Evolutionary conservation across 2,329 filamentous ascomycete species (phyloP), one percentile per base, ranked within the genome.

Genomic region (Chaetomium strumarium): DNA sequence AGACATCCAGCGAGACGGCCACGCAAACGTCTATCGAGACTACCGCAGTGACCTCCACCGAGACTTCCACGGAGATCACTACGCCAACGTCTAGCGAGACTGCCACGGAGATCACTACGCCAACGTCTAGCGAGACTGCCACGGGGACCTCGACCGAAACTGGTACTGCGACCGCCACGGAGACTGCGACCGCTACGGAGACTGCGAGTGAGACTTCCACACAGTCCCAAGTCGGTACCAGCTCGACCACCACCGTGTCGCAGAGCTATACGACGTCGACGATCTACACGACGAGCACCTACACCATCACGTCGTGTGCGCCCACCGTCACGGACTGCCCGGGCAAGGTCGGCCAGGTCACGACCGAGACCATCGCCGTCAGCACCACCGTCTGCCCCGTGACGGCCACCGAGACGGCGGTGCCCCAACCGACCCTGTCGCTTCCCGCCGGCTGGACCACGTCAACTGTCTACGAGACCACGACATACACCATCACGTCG

Each of bases 351-450:
- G 56, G 49, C 41, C 55, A 57, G 39, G 39, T 57, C 40, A 60
- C 63, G 19, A 64, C 62, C 16, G 60, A 60, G 16, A 56, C 64
- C 58, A 61, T 64, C 37, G 57, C 66, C 38, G 58, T 65, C 40
- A 48, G 62, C 46, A 71, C 67, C 36, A 74, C 71, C 40, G 63
- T 74, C 51, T 74, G 72, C 67, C 72, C 73, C 11, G 66, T 74
- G 19, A 33, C 31, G 12, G 31, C 31, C 31, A 33, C 31, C 8
- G 39, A 34, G 14, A 16, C 50, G 12, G 37, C 42, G 16, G 51
- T 46, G n/a, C 36, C 36, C 34, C 41, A 40, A 42, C 34, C 37
- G 16, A n/a, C 29, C 30, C 14, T 36, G 12, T 17, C 30, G 30
- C 38, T 49, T 12, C 46, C 46, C 37, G 38, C 33, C 6, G 46